Base-by-base conservation (phyloP, 169 alveolate species). In the Eimeria tenella region DNA sequence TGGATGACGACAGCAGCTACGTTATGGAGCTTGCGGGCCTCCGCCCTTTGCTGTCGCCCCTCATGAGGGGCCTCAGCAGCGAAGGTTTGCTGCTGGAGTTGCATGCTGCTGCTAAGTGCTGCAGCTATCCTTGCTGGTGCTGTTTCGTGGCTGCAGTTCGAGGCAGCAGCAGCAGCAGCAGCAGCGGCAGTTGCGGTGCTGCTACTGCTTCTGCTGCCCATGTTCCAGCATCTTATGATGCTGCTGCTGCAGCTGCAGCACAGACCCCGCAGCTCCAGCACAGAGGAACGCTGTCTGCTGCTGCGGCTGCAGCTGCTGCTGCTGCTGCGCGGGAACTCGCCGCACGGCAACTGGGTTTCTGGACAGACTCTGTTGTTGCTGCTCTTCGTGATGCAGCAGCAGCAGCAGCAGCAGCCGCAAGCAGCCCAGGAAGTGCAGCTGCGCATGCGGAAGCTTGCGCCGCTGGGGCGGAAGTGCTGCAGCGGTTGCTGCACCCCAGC, bases 81-180 rank as follows among this genome's bases (percentile, higher is more conserved):
- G 86, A 75, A 52, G 63, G 13, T 58, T 25, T 75, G 86, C 86
- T 75, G 60, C 17, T 8, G 15, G 25, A 7, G 49, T 4, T 75
- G 60, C 42, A 42, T 75, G 86, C 60, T 19, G 63, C 31, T 13
- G 86, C 86, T 0, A 49, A 15, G 63, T 31, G 23, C 60, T 75
- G 86, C 63, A 19, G 63, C 8, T 75, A 75, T 62, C 9, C 65
- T 10, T 75, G 86, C 86, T 75, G 86, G 86, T 75, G 86, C 52
- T 31, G 63, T 1, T 75, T 75, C 55, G 87, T 77, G 7, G 70
- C 87, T 15, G 87, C 87, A 6, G n/a, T 19, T 11, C 17, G 49
- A 49, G 23, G 31, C 31, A 50, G 63, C 70, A 19, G 68, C 87
- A 53, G 70, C 87, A 77, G 10, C 87, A 77, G 87, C 68, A 53